Evolutionary conservation across 306 rosid species (phyloP).

Genomic region (Mimosa bimucronata): DNA sequence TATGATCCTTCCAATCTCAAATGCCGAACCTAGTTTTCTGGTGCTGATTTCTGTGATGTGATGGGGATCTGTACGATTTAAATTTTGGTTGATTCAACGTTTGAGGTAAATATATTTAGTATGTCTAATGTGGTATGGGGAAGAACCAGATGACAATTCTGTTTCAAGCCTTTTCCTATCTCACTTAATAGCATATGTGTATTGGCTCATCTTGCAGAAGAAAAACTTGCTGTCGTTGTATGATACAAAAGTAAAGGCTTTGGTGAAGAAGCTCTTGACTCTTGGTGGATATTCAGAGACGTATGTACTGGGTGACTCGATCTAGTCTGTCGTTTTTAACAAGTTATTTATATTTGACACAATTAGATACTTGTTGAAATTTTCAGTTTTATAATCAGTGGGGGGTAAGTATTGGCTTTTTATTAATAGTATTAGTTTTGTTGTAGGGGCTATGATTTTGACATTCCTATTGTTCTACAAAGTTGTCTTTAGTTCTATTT

Average conservation of each 20-base stretch:
- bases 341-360: conserved; percentile 13
- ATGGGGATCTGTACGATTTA: conserved; percentile 1
- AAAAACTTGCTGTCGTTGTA: conserved; percentile 69
- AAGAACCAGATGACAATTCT: conserved; percentile 30
- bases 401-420: conserved; percentile 17
- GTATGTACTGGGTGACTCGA: conserved; percentile 52
- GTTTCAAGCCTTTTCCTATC: conserved; percentile 22
- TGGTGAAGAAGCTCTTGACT: conserved; percentile 71
- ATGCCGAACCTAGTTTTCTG: conserved; percentile 17
- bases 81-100: conserved; percentile 29
- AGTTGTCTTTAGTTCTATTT: conserved; percentile 18
- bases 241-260: conserved; percentile 70
- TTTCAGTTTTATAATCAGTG: not conserved
- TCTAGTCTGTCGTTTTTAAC: conserved; percentile 9
- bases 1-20: not conserved
- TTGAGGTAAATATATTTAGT: conserved; percentile 8
- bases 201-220: conserved; percentile 65
- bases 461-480: not conserved
- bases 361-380: conserved; percentile 4
- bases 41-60: conserved; percentile 26
- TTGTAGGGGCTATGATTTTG: conserved; percentile 28
- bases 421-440: conserved; percentile 12
- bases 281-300: conserved; percentile 66
- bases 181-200: conserved; percentile 36
- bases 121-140: conserved; percentile 19